Conservation (phyloP, 768 basidiomycete species). For the Macrolepiota dolichaula region DNA sequence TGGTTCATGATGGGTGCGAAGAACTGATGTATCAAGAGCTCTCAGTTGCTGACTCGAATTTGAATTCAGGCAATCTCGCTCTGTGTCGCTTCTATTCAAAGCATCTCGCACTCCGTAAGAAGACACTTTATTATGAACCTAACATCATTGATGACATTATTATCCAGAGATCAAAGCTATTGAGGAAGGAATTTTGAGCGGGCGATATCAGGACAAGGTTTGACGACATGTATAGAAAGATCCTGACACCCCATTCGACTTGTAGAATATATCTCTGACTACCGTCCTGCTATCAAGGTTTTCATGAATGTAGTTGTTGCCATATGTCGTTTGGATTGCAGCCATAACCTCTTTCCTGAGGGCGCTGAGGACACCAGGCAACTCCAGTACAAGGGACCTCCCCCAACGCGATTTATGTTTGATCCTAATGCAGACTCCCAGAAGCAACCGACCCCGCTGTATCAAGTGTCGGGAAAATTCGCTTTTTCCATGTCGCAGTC, state of each 20-base stretch:
- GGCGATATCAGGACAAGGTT: slow-evolving; percentile 13
- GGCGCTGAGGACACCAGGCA: too few relatives aligned
- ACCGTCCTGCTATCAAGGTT: too few relatives aligned
- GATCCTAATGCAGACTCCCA: too few relatives aligned
- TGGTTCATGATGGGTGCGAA: slow-evolving; percentile 58
- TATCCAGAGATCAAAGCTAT: slow-evolving; percentile 56
- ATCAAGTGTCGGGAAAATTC: too few relatives aligned
- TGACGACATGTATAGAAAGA: not conserved
- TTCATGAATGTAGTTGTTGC: too few relatives aligned
- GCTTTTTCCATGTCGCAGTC: too few relatives aligned
- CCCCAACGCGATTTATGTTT: too few relatives aligned
- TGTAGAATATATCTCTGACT: not conserved
- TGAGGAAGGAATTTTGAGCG: slow-evolving; percentile 40
- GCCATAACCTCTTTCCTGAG: too few relatives aligned
- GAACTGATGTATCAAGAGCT: not conserved
- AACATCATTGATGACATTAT: not conserved
- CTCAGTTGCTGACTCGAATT: not conserved
- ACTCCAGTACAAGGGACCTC: too few relatives aligned
- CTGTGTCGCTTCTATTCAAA: slow-evolving; percentile 59
- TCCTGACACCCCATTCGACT: not conserved
- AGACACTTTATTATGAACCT: not conserved
- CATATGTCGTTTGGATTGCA: too few relatives aligned
- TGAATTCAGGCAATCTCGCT: slow-evolving; percentile 44
- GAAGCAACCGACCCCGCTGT: too few relatives aligned
- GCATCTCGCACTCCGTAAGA: slow-evolving; percentile 60